phyloP scores from a whole-genome alignment of 306 rosid species.

The Ormosia semicastrata region DNA sequence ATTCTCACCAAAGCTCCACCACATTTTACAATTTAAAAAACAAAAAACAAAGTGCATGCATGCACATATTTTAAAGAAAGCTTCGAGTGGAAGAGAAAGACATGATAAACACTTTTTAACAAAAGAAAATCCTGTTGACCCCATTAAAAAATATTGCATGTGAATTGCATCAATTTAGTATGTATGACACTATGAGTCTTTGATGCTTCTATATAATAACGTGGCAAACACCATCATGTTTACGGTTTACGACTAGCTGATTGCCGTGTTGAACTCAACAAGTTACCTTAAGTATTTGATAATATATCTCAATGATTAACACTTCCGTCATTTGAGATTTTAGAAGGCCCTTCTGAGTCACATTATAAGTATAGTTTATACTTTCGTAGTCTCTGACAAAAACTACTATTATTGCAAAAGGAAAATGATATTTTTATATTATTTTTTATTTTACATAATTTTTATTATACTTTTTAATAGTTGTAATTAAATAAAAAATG shows the following conservation, averaged over 20 bases:
- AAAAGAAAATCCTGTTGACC: constrained; percentile 22
- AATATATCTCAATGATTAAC: constrained; percentile 18
- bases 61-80: constrained; percentile 24
- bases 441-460: too few relatives aligned
- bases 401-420: neutral
- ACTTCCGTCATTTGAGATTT: neutral
- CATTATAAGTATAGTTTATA: neutral
- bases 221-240: neutral
- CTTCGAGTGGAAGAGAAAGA: constrained; percentile 15
- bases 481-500: too few relatives aligned
- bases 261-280: constrained; percentile 26
- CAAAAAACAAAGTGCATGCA: constrained; percentile 17
- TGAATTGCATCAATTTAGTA: constrained; percentile 10
- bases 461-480: too few relatives aligned
- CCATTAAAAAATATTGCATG: constrained; percentile 18
- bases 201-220: constrained; percentile 18
- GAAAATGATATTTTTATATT: too few relatives aligned
- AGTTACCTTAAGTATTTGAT: neutral
- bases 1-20: neutral
- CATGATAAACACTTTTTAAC: constrained; percentile 12
- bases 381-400: neutral
- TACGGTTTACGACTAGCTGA: neutral
- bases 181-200: constrained; percentile 11
- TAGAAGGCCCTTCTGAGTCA: neutral
- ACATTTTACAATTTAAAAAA: neutral